Conservation (phyloP, 805 yeast species). For the Cyberlindnera misumaiensis region DNA sequence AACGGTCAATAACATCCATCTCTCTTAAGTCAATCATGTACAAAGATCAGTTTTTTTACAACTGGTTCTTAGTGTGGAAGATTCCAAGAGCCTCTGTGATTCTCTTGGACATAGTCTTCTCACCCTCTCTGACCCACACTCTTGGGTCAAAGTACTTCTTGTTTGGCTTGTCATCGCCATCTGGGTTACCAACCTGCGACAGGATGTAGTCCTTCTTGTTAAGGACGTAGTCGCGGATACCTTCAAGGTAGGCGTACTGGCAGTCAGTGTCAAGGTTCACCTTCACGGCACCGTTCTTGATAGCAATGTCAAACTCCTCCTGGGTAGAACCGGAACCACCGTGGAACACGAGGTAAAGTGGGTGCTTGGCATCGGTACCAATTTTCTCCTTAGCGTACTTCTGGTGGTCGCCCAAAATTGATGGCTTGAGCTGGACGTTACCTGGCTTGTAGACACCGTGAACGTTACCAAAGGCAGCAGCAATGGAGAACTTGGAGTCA, state of each 20-base stretch:
- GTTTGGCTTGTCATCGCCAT: slow-evolving; percentile 98
- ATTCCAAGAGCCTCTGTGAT: slow-evolving; percentile 73
- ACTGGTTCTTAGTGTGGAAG: slow-evolving; percentile 74
- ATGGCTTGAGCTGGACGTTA: slow-evolving; percentile 90
- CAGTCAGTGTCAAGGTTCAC: slow-evolving; percentile 99
- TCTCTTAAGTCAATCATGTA: too few species aligned
- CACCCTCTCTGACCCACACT: slow-evolving; percentile 99
- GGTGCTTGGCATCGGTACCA: slow-evolving; percentile 47
- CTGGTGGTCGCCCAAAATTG: slow-evolving; percentile 94
- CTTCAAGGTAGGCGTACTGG: slow-evolving; percentile 94
- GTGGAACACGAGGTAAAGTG: slow-evolving; percentile 97
- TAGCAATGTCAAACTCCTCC: slow-evolving; percentile 86
- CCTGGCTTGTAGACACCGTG: slow-evolving; percentile 99
- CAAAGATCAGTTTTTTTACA: slow-evolving; percentile 27
- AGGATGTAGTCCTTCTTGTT: slow-evolving; percentile 91
- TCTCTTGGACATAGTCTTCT: slow-evolving; percentile 93
- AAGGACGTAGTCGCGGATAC: slow-evolving; percentile 96
- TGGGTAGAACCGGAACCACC: slow-evolving; percentile 99
- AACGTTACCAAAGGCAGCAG: slow-evolving; percentile 99
- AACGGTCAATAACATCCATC: too few species aligned
- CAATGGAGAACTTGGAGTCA: slow-evolving; percentile 97
- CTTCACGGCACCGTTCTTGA: slow-evolving; percentile 92
- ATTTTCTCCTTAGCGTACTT: slow-evolving; percentile 68
- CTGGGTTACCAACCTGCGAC: slow-evolving; percentile 97
- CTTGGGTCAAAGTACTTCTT: slow-evolving; percentile 99